A percentile compares a stretch with the other conserved stretches of the same genome.
Evolutionary conservation across 768 basidiomycete species (phyloP).

Genomic region (Auriscalpium microsporum): DNA sequence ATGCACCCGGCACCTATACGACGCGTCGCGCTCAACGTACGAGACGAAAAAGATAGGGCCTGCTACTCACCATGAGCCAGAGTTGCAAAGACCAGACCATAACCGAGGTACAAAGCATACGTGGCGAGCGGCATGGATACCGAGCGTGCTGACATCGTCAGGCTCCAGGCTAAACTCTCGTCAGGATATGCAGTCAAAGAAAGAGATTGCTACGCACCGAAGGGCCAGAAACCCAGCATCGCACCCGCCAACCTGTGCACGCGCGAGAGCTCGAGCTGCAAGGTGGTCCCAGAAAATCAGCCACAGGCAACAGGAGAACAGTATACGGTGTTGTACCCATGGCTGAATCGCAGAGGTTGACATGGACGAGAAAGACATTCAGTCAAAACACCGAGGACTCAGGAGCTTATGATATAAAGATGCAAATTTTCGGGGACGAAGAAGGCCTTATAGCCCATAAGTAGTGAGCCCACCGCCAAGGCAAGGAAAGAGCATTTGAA

Average conservation of each 20-base stretch:
- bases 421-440: too few relatives aligned
- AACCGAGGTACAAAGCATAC: neutral
- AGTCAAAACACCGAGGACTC: neutral
- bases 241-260: conserved; percentile 19
- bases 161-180: conserved; percentile 12
- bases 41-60: neutral
- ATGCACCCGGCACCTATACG: neutral
- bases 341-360: neutral
- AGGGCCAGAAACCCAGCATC: conserved; percentile 19
- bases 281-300: too few relatives aligned
- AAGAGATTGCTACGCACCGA: neutral
- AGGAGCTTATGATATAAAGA: too few relatives aligned
- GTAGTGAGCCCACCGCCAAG: too few relatives aligned
- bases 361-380: neutral
- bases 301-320: too few relatives aligned
- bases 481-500: too few relatives aligned
- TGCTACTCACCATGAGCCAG: neutral
- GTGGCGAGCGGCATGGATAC: conserved; percentile 4
- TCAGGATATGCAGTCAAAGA: neutral
- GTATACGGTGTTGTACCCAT: neutral
- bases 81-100: neutral
- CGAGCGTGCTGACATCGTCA: conserved; percentile 16
- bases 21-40: neutral
- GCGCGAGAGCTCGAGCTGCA: conserved; percentile 12
- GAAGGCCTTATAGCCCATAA: too few relatives aligned